phyloP scores from a whole-genome alignment of 169 alveolate genomes.

The Miamiensis avidus region DNA sequence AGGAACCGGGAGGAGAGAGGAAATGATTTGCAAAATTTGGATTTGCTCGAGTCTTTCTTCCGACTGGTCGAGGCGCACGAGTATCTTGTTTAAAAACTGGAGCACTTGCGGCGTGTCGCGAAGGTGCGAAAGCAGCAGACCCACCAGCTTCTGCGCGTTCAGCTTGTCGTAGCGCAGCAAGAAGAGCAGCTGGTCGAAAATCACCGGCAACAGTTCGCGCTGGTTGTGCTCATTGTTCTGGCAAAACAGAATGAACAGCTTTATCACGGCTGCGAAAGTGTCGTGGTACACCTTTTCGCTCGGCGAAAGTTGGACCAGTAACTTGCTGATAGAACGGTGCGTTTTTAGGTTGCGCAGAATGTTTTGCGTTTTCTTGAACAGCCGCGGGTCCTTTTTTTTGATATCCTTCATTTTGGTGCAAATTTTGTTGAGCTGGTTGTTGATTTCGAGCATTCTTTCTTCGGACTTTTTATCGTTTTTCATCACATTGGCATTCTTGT shows the following conservation, averaged over 20 bases:
- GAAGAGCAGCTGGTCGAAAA: not conserved
- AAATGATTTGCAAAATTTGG: not conserved
- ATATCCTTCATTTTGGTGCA: constrained; percentile 7
- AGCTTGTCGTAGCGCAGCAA: not conserved
- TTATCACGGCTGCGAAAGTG: not conserved
- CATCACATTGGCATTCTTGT: not conserved
- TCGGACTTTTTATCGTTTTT: constrained; percentile 13
- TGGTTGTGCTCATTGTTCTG: too few species aligned
- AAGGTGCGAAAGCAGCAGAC: not conserved
- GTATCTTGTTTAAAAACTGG: too few species aligned
- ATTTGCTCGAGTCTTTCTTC: not conserved
- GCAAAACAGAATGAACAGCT: not conserved
- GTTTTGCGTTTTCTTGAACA: constrained; percentile 1
- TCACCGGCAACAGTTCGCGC: not conserved
- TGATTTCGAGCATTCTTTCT: constrained; percentile 21
- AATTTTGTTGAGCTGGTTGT: constrained; percentile 12
- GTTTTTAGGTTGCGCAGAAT: constrained; percentile 3
- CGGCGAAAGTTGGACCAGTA: not conserved
- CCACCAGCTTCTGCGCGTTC: not conserved
- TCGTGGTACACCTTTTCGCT: not conserved
- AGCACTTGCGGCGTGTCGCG: not conserved
- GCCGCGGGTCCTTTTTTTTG: not conserved
- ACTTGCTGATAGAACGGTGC: not conserved
- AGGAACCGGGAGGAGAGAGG: not conserved
- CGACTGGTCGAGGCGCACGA: not conserved